Evolutionary conservation across 352 stramenopile genomes (phyloP), one percentile per base, ranked within the genome.

Genomic region (Saprolegnia diclina): DNA sequence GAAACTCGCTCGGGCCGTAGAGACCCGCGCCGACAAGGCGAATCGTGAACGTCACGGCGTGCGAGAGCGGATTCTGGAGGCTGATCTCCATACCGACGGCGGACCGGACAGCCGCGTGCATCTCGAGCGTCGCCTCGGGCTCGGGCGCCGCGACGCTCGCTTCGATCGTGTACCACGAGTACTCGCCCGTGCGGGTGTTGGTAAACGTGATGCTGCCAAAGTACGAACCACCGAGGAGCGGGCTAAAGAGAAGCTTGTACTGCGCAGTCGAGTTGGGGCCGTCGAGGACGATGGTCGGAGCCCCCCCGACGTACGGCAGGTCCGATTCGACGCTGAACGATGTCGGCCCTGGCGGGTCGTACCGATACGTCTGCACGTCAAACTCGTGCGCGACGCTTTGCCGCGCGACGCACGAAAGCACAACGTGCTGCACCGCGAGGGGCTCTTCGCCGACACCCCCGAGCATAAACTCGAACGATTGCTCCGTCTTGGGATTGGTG

Each of bases 161-260:
- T 67, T 97, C 88, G 5, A 98, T 82, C 14, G 94, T 98, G 75
- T 97, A 98, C 94, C 94, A 98, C 10, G 92, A 71, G 66, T 89
- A 96, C 64, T 92, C 81, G n/a, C 78, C 83, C 22, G 81, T 92
- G 9, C 67, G 59, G 35, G 79, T 71, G 62, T 95, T 92, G 13
- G 82, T 97, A 67, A 98, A 98, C 14, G 90, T 97, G 55, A 98
- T 81, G 9, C 86, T 94, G 7, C 94, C 94, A 75, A 94, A 96
- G 71, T 97, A 98, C 46, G 79, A 88, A 11, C 94, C 94, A 13
- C 91, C 96, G 26, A 97, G 78, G 16, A 92, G 68, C 10, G 94
- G 94, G 72, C 77, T 90, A 46, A 97, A 91, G 0, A 80, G 95
- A 4, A 98, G 73, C 21, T 79, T 71, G 57, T 98, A 98, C 65